Evolutionary conservation across 129 eudicot species (phyloP), one percentile per base, ranked within the genome.

Genomic region (Pseudognaphalium luteoalbum): DNA sequence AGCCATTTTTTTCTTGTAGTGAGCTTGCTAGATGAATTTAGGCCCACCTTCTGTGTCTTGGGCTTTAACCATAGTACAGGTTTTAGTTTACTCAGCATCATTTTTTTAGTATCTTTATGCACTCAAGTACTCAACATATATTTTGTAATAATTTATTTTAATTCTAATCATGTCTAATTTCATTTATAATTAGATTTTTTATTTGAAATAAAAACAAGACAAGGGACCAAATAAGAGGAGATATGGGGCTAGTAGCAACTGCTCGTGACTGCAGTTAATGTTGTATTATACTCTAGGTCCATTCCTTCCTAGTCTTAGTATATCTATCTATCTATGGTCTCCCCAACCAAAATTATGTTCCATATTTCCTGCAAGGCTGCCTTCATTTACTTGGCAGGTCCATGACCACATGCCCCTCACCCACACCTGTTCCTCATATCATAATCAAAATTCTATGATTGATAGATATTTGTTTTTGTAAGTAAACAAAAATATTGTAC

Each of bases 181-280:
- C 8, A 3, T 30, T 15, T 2, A 1, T 9, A 63, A 15, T 12
- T 2, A 63, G 15, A 61, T 22, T 0, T 9, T 7, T 60, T 7
- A 35, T 7, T 39, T 41, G 2, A 12, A 41, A 9, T 25, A 25
- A 41, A 2, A 9, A 41, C 47, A 10, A 41, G 47, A 41, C 47
- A 41, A 0, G 47, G 47, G 47, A 41, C 47, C 47, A 41, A 12
- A 3, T 47, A 20, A 17, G 68, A 12, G 57, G 51, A 64, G 73
- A 25, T 32, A 70, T 71, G 73, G 83, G 78, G 68, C 73, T 52
- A 63, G 28, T 72, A 66, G 66, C 72, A 79, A 72, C n/a, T 59
- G 14, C 83, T 73, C 78, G 83, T 79, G 83, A 79, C 61, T 51
- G 44, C 83, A 72, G 34, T 80, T 80, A 80, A 74, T 80, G 80